Evolutionary conservation across 23 red algal genomes (phyloP).

Genomic region (Gracilaria gracilis): DNA sequence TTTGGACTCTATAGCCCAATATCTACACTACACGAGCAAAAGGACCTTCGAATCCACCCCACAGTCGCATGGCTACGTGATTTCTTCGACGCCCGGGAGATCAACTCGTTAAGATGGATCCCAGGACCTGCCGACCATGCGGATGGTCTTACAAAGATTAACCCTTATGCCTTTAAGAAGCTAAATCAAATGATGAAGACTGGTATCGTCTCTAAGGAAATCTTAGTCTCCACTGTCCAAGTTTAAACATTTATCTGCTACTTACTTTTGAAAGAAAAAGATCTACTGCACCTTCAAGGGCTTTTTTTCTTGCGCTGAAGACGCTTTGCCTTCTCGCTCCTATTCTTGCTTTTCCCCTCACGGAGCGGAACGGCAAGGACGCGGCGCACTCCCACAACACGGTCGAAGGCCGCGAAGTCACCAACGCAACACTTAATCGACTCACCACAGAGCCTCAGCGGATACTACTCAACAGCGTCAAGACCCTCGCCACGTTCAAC

Average conservation of each 20-base stretch:
- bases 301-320: not conserved
- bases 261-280: no score
- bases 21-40: constrained; percentile 14
- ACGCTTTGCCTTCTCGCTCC: not conserved
- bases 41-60: not conserved
- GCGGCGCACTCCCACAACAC: no score
- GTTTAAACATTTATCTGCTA: not conserved
- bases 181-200: not conserved
- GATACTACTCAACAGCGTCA: not conserved
- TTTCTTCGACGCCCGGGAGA: not conserved
- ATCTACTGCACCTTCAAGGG: not conserved
- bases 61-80: constrained; percentile 14
- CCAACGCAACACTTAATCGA: not conserved
- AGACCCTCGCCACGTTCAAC: not conserved
- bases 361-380: no score
- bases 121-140: not conserved
- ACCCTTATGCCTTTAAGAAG: not conserved
- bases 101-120: constrained; percentile 12
- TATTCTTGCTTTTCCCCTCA: not conserved
- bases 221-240: not conserved
- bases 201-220: not conserved
- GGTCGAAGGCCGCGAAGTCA: not conserved
- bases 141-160: constrained; percentile 3
- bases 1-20: constrained; percentile 6
- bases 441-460: not conserved